These are phyloP conservation scores for Rauvolfia tetraphylla DNA, from an alignment of 257 asterid genomes.

Conservation along the genomic window DNA sequence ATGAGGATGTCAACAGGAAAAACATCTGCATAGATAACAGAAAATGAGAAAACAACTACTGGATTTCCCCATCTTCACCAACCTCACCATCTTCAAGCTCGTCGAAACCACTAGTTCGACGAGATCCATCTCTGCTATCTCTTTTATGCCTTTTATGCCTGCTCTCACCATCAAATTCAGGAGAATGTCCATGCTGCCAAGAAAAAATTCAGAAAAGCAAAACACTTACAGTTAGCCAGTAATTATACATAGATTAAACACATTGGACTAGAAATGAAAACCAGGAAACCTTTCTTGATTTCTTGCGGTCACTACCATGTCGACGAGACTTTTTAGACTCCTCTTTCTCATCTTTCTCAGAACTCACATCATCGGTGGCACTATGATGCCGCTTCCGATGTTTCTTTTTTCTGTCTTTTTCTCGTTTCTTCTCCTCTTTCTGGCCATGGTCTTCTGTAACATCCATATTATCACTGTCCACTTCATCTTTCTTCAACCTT, in stretches of 20 bases:
- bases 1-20: background rate
- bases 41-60: constrained; percentile 25
- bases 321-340: constrained; percentile 71
- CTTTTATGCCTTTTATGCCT: constrained; percentile 69
- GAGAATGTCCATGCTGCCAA: constrained; percentile 75
- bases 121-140: constrained; percentile 66
- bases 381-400: constrained; percentile 86
- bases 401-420: constrained; percentile 76
- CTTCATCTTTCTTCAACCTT: constrained; percentile 53
- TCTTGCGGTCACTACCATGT: constrained; percentile 88
- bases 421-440: constrained; percentile 77
- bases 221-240: background rate
- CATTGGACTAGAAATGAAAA: background rate
- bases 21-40: background rate
- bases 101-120: constrained; percentile 58
- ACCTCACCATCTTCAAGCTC: constrained; percentile 99
- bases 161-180: constrained; percentile 87
- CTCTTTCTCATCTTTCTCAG: constrained; percentile 87
- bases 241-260: constrained; percentile 2
- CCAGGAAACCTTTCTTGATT: constrained; percentile 77
- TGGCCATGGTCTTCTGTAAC: constrained; percentile 45
- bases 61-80: constrained; percentile 98
- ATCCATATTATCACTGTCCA: constrained; percentile 54
- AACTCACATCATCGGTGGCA: constrained; percentile 65
- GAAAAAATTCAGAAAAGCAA: background rate